phyloP scores from a whole-genome alignment of 2,329 filamentous ascomycete genomes.

The Myotisia sp. region DNA sequence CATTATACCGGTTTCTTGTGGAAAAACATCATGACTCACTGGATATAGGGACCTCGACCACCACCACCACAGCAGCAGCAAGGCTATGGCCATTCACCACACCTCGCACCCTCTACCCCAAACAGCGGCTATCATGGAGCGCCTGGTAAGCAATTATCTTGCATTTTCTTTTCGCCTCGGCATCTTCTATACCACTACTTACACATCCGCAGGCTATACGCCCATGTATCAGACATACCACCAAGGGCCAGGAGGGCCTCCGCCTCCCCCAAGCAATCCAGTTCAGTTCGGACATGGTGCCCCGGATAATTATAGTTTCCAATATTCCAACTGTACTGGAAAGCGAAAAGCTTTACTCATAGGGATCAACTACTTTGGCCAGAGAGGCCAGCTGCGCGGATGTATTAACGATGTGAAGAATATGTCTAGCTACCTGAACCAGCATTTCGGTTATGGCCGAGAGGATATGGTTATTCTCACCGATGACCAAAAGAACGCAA shows the following conservation, averaged over 20 bases:
- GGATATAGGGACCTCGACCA: not conserved
- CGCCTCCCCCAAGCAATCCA: slow-evolving; percentile 50
- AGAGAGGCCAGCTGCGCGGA: slow-evolving; percentile 75
- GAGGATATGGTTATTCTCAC: slow-evolving; percentile 97
- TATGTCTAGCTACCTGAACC: slow-evolving; percentile 81
- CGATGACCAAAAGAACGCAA: slow-evolving; percentile 91
- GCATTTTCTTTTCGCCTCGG: too few species aligned
- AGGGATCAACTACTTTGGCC: slow-evolving; percentile 93
- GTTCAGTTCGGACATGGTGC: slow-evolving; percentile 70
- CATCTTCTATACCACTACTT: too few species aligned
- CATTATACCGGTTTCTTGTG: not conserved
- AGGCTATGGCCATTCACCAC: slow-evolving; percentile 6
- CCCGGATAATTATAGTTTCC: slow-evolving; percentile 65
- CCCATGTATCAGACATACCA: too few species aligned
- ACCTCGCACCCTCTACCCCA: too few species aligned
- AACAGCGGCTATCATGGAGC: slow-evolving; percentile 26
- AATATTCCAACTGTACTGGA: slow-evolving; percentile 84
- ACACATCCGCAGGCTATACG: too few species aligned
- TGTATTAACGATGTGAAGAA: slow-evolving; percentile 98
- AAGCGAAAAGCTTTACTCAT: slow-evolving; percentile 78
- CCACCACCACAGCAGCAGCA: slow-evolving; percentile 3
- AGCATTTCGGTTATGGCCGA: slow-evolving; percentile 79
- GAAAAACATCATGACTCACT: not conserved
- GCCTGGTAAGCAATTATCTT: too few species aligned
- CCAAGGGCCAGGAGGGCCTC: slow-evolving; percentile 45